Evolutionary conservation across 2,329 filamentous ascomycete species (phyloP).

Genomic region (Cytospora piceae): DNA sequence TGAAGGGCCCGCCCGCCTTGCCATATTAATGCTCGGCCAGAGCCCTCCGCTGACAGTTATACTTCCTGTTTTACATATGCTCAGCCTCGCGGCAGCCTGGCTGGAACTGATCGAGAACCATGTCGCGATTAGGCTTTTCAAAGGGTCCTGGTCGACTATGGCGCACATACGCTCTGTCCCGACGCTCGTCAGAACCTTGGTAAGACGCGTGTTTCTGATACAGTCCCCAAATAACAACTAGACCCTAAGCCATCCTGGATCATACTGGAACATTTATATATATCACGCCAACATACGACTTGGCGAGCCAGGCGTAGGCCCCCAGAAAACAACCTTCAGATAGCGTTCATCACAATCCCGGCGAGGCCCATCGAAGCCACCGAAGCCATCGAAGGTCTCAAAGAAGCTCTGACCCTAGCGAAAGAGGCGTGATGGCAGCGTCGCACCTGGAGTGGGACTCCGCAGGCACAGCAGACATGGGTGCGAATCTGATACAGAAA

Average conservation of each 20-base stretch:
- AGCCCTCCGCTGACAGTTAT: neutral
- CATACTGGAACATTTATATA: neutral
- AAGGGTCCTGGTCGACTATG: neutral
- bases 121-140: neutral
- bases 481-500: conserved; percentile 18
- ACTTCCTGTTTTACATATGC: neutral
- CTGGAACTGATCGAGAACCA: neutral
- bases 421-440: neutral
- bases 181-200: neutral
- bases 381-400: neutral
- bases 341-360: neutral
- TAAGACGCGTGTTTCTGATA: neutral
- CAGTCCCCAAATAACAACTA: neutral
- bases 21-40: neutral
- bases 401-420: neutral
- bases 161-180: neutral
- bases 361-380: neutral
- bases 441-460: conserved; percentile 12
- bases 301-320: neutral
- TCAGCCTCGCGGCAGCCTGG: neutral
- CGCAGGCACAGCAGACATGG: conserved; percentile 14
- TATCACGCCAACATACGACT: neutral
- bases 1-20: neutral
- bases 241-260: neutral
- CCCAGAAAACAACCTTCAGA: neutral